Base-by-base conservation (phyloP, 1,284 basidiomycete genomes). In the Hemileia vastatrix region DNA sequence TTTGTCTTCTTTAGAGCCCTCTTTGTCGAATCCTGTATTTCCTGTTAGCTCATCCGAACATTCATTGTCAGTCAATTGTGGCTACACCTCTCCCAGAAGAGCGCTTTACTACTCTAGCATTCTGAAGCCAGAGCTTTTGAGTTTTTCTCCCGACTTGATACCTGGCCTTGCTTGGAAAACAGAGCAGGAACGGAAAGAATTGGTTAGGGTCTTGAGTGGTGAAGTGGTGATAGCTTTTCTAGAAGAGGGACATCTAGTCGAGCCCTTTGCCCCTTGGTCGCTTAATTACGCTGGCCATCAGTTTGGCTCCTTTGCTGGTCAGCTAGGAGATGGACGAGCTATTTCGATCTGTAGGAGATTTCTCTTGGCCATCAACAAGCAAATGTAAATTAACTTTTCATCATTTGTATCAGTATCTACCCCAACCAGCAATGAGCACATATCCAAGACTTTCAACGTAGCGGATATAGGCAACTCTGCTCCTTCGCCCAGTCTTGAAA, bases 251-350 rank as follows among this genome's bases (percentile, higher is more conserved):
- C 77, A 52, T 76, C 15, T 71, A 74, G 19, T 66, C 4, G 61
- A 70, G 60, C 76, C 78, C 1, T 92, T 90, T 71, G 87, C 86
- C 1, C 90, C 92, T 0, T 95, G 90, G 88, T 85, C 87, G 6
- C 80, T 90, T 31, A 81, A 90, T 31, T 96, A 95, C 73, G 76
- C 74, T 3, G 73, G 50, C 2, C 71, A 75, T 51, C 73, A 75
- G 44, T 75, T 75, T 43, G 94, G 92, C 1, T 77, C 74, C 3
- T 97, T 88, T 86, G 94, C 94, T 1, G 91, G 92, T n/a, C 94
- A 97, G 76, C 81, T 98, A 2, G 94, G 94, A 6, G 94, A 98
- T 72, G 94, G 94, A 0, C 83, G 94, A 13, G 94, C 94, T 0
- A 87, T 92, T 31, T 88, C 88, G 48, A 49, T 49, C 23, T 23